Percentiles rank a stretch among this genome's conserved stretches.
These are phyloP conservation scores for Acaromyces ingoldii DNA, from an alignment of 1,284 basidiomycete species.

Conservation along the genomic window DNA sequence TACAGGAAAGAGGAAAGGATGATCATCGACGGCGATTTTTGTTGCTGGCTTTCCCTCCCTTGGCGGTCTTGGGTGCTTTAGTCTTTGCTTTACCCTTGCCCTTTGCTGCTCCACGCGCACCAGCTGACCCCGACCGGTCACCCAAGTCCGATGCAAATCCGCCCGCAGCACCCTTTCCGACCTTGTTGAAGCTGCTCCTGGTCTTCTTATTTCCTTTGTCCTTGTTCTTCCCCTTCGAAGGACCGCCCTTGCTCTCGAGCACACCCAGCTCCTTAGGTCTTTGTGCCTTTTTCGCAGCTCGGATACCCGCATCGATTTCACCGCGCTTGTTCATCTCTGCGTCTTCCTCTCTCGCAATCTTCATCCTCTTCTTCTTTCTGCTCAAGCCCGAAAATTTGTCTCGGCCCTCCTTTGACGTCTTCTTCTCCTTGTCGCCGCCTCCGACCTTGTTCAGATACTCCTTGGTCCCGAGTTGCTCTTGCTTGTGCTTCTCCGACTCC, in stretches of 20 bases:
- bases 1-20: too few species aligned
- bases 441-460: conserved; percentile 36
- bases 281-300: conserved; percentile 40
- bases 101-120: too few species aligned
- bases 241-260: conserved; percentile 3
- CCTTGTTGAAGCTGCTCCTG: not conserved
- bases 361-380: conserved; percentile 33
- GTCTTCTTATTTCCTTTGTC: conserved; percentile 7
- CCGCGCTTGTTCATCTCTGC: conserved; percentile 19
- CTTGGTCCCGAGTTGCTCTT: conserved; percentile 61
- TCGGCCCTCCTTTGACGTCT: conserved; percentile 7
- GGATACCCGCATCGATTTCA: conserved; percentile 29
- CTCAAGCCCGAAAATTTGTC: conserved; percentile 39
- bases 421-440: conserved; percentile 6
- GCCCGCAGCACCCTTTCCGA: conserved; percentile 1
- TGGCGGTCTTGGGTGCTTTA: too few species aligned
- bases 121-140: too few species aligned
- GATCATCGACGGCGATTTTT: too few species aligned
- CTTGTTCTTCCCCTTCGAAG: conserved; percentile 10
- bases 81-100: too few species aligned
- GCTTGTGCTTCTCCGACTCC: conserved; percentile 69
- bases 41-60: too few species aligned
- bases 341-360: conserved; percentile 37
- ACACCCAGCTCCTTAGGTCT: conserved; percentile 41
- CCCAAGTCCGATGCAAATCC: conserved; percentile 4